Conservation (phyloP, 164 flowering plant genomes). For the Magnolia sinica region DNA sequence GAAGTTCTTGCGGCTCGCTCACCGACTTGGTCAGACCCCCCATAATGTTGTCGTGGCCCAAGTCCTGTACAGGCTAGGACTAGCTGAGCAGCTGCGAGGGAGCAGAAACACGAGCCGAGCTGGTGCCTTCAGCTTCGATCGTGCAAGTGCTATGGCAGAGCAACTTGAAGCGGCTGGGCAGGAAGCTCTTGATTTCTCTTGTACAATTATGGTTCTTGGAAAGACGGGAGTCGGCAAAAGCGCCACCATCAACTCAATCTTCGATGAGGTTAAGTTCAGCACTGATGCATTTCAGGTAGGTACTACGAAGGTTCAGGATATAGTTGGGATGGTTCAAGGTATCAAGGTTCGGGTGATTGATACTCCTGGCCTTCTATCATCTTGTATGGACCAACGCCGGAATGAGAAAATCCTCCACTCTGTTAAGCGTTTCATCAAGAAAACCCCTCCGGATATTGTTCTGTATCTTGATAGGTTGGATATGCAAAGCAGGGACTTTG, state of each 20-base stretch:
- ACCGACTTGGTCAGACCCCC: slow-evolving; percentile 97
- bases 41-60: slow-evolving; percentile 99
- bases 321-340: slow-evolving; percentile 93
- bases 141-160: slow-evolving; percentile 99
- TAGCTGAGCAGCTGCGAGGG: slow-evolving; percentile 93
- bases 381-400: slow-evolving; percentile 74
- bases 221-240: slow-evolving; percentile 97
- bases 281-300: slow-evolving; percentile 86
- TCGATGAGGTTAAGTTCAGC: slow-evolving; percentile 78
- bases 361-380: slow-evolving; percentile 92
- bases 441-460: slow-evolving; percentile 91
- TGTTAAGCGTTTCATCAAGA: slow-evolving; percentile 73
- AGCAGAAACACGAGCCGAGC: slow-evolving; percentile 72
- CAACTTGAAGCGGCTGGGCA: slow-evolving; percentile 89
- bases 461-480: slow-evolving; percentile 94
- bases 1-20: slow-evolving; percentile 93
- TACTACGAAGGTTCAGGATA: slow-evolving; percentile 92
- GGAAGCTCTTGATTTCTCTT: slow-evolving; percentile 89
- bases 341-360: slow-evolving; percentile 89
- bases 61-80: slow-evolving; percentile 87
- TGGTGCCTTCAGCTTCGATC: slow-evolving; percentile 92
- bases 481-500: slow-evolving; percentile 81
- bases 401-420: slow-evolving; percentile 85
- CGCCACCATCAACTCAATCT: slow-evolving; percentile 96
- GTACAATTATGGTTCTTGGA: slow-evolving; percentile 95